Evolutionary conservation across 352 stramenopile species (phyloP).

Genomic region (Globisporangium paroecandrum): DNA sequence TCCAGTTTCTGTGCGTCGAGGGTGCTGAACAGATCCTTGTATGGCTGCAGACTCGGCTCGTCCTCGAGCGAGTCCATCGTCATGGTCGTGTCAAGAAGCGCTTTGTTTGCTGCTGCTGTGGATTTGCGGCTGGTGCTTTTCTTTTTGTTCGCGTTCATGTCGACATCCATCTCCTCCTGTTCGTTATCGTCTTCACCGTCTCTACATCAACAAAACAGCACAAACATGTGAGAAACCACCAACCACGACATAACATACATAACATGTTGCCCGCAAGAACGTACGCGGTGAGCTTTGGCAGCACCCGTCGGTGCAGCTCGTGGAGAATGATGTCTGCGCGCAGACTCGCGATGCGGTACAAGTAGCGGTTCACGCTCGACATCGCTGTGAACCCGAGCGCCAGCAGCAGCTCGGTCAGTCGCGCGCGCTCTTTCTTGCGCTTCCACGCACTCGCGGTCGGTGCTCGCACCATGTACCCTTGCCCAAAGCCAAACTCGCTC

Average conservation of each 20-base stretch:
- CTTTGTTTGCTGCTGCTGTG: not conserved
- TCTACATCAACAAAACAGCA: not conserved
- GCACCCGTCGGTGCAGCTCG: conserved; percentile 38
- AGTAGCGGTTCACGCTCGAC: conserved; percentile 26
- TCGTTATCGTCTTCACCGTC: conserved; percentile 1
- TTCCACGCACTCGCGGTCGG: conserved; percentile 30
- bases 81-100: conserved; percentile 8
- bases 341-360: conserved; percentile 51
- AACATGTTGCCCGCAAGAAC: not conserved
- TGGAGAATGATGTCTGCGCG: conserved; percentile 57
- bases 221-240: not conserved
- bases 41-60: conserved; percentile 31
- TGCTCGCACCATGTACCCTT: conserved; percentile 55
- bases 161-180: conserved; percentile 9
- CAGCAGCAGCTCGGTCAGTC: conserved; percentile 41
- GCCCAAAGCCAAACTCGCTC: conserved; percentile 46
- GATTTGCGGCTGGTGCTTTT: not conserved
- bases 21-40: conserved; percentile 50
- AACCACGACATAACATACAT: not conserved
- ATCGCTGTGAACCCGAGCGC: conserved; percentile 52
- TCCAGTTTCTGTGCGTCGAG: conserved; percentile 57
- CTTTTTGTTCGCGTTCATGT: conserved; percentile 1
- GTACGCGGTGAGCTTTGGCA: conserved; percentile 8
- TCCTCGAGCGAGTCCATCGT: conserved; percentile 19
- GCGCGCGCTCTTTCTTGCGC: conserved; percentile 27